Evolutionary conservation across 495 filamentous ascomycete genomes (phyloP).

Genomic region (Penicillium cosmopolitanum): DNA sequence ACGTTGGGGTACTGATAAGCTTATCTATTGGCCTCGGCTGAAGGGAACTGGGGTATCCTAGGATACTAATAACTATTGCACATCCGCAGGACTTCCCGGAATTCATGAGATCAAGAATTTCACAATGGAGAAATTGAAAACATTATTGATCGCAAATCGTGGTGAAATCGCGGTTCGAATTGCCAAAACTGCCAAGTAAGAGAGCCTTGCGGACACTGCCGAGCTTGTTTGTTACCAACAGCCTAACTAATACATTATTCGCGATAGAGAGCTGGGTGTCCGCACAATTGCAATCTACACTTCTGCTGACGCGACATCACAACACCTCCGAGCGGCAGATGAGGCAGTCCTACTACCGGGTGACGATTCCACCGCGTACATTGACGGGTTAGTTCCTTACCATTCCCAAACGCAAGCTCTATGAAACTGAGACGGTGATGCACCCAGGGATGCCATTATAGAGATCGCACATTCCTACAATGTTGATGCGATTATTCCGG

Average conservation of each 20-base stretch:
- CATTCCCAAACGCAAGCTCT: too few relatives aligned
- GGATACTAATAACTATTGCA: too few relatives aligned
- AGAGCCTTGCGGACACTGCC: too few relatives aligned
- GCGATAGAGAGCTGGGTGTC: conserved; percentile 13
- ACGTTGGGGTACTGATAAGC: conserved; percentile 43
- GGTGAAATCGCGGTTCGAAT: conserved; percentile 61
- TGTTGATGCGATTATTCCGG: conserved; percentile 56
- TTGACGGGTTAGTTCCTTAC: not conserved
- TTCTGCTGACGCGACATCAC: not conserved
- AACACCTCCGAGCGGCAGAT: not conserved
- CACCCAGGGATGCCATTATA: conserved; percentile 48
- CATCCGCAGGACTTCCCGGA: too few relatives aligned
- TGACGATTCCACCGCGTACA: not conserved
- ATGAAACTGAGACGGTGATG: not conserved
- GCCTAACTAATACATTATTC: too few relatives aligned
- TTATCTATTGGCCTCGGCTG: conserved; percentile 23
- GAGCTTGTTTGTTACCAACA: too few relatives aligned
- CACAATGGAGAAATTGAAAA: too few relatives aligned
- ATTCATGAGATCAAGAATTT: too few relatives aligned
- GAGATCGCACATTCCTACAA: conserved; percentile 46
- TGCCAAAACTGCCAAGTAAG: conserved; percentile 37
- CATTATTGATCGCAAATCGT: conserved; percentile 47
- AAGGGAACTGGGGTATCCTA: too few relatives aligned
- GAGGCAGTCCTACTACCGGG: not conserved
- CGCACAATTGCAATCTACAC: conserved; percentile 17